Conservation (phyloP, 495 filamentous ascomycete species). For the Sphaerosporella brunnea region DNA sequence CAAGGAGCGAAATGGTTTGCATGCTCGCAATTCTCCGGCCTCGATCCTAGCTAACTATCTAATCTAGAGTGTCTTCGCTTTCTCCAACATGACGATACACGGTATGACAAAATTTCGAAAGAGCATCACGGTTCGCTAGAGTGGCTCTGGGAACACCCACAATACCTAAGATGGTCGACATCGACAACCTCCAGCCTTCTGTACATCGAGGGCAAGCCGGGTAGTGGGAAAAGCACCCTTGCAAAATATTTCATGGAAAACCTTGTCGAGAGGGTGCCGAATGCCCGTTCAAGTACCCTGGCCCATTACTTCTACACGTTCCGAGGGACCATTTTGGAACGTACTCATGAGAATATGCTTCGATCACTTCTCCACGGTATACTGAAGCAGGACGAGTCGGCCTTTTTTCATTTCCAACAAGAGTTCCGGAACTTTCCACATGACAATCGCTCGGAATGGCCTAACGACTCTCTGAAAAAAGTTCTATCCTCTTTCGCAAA, state of each 20-base stretch:
- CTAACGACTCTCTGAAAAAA: not conserved
- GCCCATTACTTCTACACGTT: constrained; percentile 5
- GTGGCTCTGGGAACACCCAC: constrained; percentile 5
- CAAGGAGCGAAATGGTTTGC: constrained; percentile 6
- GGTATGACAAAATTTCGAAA: constrained; percentile 6
- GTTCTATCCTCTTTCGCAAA: not conserved
- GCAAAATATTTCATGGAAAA: constrained; percentile 4
- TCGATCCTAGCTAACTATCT: not conserved
- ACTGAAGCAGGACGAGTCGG: constrained; percentile 1
- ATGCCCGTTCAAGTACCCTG: not conserved
- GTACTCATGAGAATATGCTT: constrained; percentile 1
- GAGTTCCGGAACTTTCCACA: not conserved
- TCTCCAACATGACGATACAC: constrained; percentile 1
- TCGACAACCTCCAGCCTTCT: not conserved
- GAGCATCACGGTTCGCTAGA: constrained; percentile 1
- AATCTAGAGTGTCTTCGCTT: not conserved
- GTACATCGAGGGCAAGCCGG: constrained; percentile 10
- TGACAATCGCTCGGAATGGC: not conserved
- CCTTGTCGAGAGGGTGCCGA: not conserved
- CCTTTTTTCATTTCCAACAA: constrained; percentile 5
- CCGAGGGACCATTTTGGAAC: not conserved
- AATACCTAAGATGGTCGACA: constrained; percentile 3
- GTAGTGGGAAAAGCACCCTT: constrained; percentile 11
- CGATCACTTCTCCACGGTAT: not conserved
- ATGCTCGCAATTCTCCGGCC: not conserved